These are phyloP conservation scores for Chimonanthus salicifolius DNA, from an alignment of 164 flowering plant genomes.

Conservation along the genomic window DNA sequence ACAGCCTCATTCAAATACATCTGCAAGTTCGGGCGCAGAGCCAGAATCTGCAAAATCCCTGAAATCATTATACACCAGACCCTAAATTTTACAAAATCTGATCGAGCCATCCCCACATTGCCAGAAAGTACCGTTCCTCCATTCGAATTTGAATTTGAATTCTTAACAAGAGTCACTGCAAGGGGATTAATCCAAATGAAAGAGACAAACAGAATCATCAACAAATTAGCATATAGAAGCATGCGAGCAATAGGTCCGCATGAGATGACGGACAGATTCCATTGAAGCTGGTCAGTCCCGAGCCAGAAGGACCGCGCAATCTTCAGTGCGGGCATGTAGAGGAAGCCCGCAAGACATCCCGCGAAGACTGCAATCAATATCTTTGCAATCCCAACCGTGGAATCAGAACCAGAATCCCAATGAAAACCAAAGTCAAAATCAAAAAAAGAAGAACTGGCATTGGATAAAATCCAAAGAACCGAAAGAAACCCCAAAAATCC, in stretches of 20 bases:
- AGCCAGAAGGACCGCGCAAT: slow-evolving; percentile 78
- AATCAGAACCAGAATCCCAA: not conserved
- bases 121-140: slow-evolving; percentile 26
- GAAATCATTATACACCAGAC: slow-evolving; percentile 54
- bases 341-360: slow-evolving; percentile 52
- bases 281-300: slow-evolving; percentile 84
- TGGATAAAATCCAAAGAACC: slow-evolving; percentile 33
- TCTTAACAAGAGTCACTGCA: slow-evolving; percentile 44
- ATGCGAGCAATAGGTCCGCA: slow-evolving; percentile 58
- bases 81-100: slow-evolving; percentile 54
- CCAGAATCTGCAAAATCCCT: slow-evolving; percentile 52
- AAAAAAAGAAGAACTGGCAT: slow-evolving; percentile 26
- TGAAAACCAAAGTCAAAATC: slow-evolving; percentile 40
- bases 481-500: slow-evolving; percentile 57
- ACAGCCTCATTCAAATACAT: slow-evolving; percentile 91
- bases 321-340: slow-evolving; percentile 58
- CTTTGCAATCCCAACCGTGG: slow-evolving; percentile 49
- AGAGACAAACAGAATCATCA: slow-evolving; percentile 39
- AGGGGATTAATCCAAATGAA: slow-evolving; percentile 83
- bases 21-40: slow-evolving; percentile 67
- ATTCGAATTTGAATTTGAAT: slow-evolving; percentile 1
- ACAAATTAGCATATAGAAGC: slow-evolving; percentile 45
- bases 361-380: slow-evolving; percentile 35
- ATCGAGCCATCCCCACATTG: slow-evolving; percentile 46
- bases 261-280: slow-evolving; percentile 57